Percentiles rank a stretch among this genome's conserved stretches.
Conservation (phyloP, 176 grass and related monocot genomes). For the Cenchrus purpureus region DNA sequence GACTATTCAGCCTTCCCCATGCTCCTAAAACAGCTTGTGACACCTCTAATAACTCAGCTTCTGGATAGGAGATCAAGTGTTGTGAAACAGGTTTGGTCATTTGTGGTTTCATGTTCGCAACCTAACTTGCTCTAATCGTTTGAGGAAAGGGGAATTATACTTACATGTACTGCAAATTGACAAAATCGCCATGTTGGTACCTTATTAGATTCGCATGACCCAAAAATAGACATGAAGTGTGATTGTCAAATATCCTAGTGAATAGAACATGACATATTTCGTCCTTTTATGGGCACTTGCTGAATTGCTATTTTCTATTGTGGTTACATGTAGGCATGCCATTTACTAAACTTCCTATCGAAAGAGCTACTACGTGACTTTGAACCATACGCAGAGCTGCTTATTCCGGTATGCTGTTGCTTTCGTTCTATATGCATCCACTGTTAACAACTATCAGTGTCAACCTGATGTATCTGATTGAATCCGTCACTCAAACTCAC, state of each 20-base stretch:
- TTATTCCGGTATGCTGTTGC: conserved; percentile 72
- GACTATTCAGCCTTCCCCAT: conserved; percentile 74
- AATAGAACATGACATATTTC: neutral
- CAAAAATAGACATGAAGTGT: neutral
- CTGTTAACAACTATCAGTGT: neutral
- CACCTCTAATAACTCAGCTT: conserved; percentile 74
- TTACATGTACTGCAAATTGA: conserved; percentile 7
- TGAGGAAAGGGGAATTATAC: neutral
- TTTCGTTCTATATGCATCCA: conserved; percentile 5
- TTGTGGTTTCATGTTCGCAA: neutral
- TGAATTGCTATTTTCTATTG: conserved; percentile 13
- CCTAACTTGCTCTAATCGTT: neutral
- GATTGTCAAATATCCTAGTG: neutral
- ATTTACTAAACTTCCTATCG: conserved; percentile 77
- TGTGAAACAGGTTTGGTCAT: conserved; percentile 74
- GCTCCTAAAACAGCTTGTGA: conserved; percentile 83
- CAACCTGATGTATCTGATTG: conserved; percentile 24
- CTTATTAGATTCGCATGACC: neutral
- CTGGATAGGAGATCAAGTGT: conserved; percentile 83
- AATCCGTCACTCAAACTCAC: neutral
- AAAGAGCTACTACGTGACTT: conserved; percentile 76
- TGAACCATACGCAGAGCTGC: conserved; percentile 78
- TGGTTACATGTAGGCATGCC: conserved; percentile 68
- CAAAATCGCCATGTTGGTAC: neutral
- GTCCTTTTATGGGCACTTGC: neutral